Percentiles rank a stretch among this genome's conserved stretches.
Evolutionary conservation across 768 basidiomycete species (phyloP).

Genomic region (Goffeauzyma gilvescens): DNA sequence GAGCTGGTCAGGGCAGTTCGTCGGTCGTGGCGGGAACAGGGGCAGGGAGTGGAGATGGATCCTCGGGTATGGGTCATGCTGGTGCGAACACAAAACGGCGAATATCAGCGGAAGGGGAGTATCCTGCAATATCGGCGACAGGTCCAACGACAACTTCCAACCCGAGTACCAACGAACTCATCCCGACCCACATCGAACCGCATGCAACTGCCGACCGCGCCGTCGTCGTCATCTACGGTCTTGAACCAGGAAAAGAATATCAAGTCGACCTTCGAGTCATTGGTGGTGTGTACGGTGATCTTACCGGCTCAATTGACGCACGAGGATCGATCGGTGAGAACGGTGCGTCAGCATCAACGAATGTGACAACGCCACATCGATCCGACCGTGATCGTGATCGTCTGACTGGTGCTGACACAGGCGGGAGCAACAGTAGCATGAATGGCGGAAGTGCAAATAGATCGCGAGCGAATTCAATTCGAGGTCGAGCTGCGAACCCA

Average conservation of each 20-base stretch:
- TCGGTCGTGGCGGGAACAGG: not conserved
- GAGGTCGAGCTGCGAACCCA: slow-evolving; percentile 16
- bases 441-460: too few relatives aligned
- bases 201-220: slow-evolving; percentile 45
- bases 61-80: not conserved
- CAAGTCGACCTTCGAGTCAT: slow-evolving; percentile 69
- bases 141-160: too few relatives aligned
- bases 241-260: slow-evolving; percentile 74
- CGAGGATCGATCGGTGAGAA: not conserved
- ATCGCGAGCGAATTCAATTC: slow-evolving; percentile 9
- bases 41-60: not conserved
- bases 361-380: slow-evolving; percentile 20
- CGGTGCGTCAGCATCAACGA: slow-evolving; percentile 16
- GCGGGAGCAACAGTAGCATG: too few relatives aligned
- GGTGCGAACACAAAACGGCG: not conserved
- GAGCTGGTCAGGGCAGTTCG: not conserved
- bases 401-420: too few relatives aligned
- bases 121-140: too few relatives aligned
- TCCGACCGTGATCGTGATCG: too few relatives aligned
- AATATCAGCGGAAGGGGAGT: not conserved
- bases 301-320: not conserved
- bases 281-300: slow-evolving; percentile 16
- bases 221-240: slow-evolving; percentile 72
- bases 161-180: too few relatives aligned
- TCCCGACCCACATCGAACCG: too few relatives aligned